Percentiles rank a stretch among this genome's conserved stretches.
phyloP scores from a whole-genome alignment of 2,329 filamentous ascomycete species.

The Botrytis byssoidea region DNA sequence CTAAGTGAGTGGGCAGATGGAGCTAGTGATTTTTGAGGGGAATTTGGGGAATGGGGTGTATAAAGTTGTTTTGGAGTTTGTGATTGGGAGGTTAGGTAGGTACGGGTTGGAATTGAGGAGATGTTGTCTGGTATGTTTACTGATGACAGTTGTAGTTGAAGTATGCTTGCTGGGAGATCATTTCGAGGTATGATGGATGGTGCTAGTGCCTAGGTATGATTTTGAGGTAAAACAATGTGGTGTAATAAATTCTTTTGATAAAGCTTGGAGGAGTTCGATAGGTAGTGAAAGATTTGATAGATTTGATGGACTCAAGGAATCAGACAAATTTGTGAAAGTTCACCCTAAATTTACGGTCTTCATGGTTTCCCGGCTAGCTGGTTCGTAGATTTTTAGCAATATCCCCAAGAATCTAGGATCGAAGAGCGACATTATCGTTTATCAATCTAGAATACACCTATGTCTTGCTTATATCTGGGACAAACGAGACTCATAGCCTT shows the following conservation, averaged over 20 bases:
- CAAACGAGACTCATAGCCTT: too few species aligned
- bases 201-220: background rate
- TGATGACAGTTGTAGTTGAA: background rate
- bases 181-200: background rate
- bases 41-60: background rate
- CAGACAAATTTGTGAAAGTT: background rate
- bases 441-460: too few species aligned
- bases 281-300: background rate
- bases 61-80: accelerated
- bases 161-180: background rate
- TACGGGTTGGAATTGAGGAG: background rate
- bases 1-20: background rate
- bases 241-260: background rate
- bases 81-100: too few species aligned
- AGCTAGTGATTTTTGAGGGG: background rate
- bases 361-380: background rate
- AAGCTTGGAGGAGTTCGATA: background rate
- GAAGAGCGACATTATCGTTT: too few species aligned
- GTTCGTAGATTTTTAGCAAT: accelerated
- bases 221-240: background rate
- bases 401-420: too few species aligned
- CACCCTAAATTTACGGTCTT: background rate
- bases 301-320: background rate
- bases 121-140: background rate
- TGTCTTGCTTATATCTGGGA: too few species aligned